phyloP scores from a whole-genome alignment of 495 filamentous ascomycete genomes.

The Penicillium nucicola region DNA sequence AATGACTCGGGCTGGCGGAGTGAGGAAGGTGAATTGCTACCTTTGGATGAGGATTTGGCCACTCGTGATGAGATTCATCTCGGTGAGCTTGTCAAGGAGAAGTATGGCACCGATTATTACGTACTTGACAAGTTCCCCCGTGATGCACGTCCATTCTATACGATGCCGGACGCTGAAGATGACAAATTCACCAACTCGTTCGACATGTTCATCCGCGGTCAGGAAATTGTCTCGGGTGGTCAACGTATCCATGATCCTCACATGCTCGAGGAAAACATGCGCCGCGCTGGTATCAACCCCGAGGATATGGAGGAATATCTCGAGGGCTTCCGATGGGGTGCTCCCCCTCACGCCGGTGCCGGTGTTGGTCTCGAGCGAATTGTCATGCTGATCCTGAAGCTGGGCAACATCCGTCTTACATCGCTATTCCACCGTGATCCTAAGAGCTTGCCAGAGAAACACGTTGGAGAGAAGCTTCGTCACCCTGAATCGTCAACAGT shows the following conservation, averaged over 20 bases:
- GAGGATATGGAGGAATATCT: slow-evolving; percentile 82
- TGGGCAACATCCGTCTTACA: slow-evolving; percentile 86
- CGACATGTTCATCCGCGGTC: slow-evolving; percentile 91
- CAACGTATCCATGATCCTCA: slow-evolving; percentile 84
- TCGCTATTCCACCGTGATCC: slow-evolving; percentile 84
- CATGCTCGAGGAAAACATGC: slow-evolving; percentile 75
- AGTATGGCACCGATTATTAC: slow-evolving; percentile 88
- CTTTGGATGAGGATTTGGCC: slow-evolving; percentile 71
- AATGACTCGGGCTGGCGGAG: slow-evolving; percentile 76
- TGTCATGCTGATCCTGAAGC: slow-evolving; percentile 75
- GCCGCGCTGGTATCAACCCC: slow-evolving; percentile 69
- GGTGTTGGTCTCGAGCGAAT: slow-evolving; percentile 88
- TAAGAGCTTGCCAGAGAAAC: slow-evolving; percentile 65
- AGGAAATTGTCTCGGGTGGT: slow-evolving; percentile 88
- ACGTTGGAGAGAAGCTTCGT: slow-evolving; percentile 51
- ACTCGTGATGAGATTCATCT: slow-evolving; percentile 87
- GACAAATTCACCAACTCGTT: slow-evolving; percentile 81
- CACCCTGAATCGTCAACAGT: slow-evolving; percentile 79
- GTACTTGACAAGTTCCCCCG: slow-evolving; percentile 91
- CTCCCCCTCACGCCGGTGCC: slow-evolving; percentile 85
- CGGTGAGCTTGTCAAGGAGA: slow-evolving; percentile 77
- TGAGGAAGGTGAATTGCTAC: slow-evolving; percentile 67
- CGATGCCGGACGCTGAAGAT: slow-evolving; percentile 82
- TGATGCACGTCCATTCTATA: slow-evolving; percentile 84
- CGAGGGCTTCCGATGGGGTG: slow-evolving; percentile 81